phyloP scores from a whole-genome alignment of 768 basidiomycete genomes.

The Hericium erinaceus region DNA sequence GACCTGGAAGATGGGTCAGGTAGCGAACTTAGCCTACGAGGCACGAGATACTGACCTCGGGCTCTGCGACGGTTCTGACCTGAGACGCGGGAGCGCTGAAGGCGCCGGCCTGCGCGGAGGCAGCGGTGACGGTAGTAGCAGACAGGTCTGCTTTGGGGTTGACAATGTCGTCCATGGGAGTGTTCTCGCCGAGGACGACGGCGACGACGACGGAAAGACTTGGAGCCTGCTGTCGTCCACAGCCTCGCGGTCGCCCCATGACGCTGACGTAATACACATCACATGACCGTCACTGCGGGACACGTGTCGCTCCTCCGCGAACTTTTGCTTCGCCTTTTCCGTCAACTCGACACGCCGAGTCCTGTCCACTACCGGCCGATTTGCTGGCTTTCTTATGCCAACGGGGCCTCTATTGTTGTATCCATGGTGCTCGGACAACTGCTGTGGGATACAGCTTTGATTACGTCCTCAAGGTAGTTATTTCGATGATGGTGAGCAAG shows the following conservation, averaged over 20 bases:
- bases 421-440: background rate
- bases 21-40: background rate
- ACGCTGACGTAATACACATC: background rate
- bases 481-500: background rate
- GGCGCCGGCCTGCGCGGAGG: constrained; percentile 34
- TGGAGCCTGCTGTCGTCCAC: background rate
- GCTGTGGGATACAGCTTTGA: background rate
- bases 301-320: background rate
- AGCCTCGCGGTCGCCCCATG: background rate
- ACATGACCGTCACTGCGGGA: background rate
- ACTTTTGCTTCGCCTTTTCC: background rate
- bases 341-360: too few species aligned
- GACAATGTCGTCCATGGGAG: constrained; percentile 22
- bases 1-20: constrained; percentile 23
- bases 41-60: constrained; percentile 2
- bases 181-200: background rate
- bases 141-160: constrained; percentile 43
- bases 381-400: too few species aligned
- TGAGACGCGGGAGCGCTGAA: constrained; percentile 21
- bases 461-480: background rate
- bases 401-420: background rate
- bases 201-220: background rate
- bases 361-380: background rate
- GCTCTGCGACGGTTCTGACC: background rate
- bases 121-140: constrained; percentile 31